A percentile compares a stretch with the other conserved stretches of the same genome.
Conservation (phyloP, 2,329 filamentous ascomycete genomes). For the Cladophialophora carrionii region DNA sequence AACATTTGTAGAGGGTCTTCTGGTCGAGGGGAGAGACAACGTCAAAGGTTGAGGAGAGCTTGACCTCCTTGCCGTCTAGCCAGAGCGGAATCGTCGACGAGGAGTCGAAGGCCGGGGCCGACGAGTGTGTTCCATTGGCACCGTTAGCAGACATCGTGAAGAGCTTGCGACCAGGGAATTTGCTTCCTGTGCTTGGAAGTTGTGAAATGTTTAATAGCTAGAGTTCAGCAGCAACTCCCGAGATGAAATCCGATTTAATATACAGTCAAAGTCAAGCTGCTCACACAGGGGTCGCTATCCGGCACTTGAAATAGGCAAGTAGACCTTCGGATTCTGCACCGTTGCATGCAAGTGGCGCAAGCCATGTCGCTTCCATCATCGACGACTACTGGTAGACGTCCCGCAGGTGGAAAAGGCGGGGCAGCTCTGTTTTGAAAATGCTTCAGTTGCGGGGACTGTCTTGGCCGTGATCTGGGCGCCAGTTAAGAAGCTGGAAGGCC, state of each 20-base stretch:
- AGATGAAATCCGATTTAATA: neutral
- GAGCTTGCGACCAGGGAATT: neutral
- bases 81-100: slow-evolving; percentile 46
- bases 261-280: neutral
- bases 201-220: neutral
- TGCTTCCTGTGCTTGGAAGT: neutral
- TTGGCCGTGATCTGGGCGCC: neutral
- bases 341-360: neutral
- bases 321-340: slow-evolving; percentile 12
- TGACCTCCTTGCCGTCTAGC: slow-evolving; percentile 50
- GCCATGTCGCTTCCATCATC: neutral
- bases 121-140: slow-evolving; percentile 21
- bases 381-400: neutral
- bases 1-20: slow-evolving; percentile 59
- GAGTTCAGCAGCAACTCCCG: neutral
- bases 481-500: too few species aligned
- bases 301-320: slow-evolving; percentile 17
- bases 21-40: slow-evolving; percentile 61
- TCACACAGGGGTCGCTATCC: neutral
- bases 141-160: slow-evolving; percentile 29
- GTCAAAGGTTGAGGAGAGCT: slow-evolving; percentile 48
- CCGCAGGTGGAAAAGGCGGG: neutral
- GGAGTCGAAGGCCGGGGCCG: slow-evolving; percentile 33
- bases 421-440: neutral
- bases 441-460: neutral